phyloP scores from a whole-genome alignment of 176 grass and related monocot species.

The Alloteropsis semialata region DNA sequence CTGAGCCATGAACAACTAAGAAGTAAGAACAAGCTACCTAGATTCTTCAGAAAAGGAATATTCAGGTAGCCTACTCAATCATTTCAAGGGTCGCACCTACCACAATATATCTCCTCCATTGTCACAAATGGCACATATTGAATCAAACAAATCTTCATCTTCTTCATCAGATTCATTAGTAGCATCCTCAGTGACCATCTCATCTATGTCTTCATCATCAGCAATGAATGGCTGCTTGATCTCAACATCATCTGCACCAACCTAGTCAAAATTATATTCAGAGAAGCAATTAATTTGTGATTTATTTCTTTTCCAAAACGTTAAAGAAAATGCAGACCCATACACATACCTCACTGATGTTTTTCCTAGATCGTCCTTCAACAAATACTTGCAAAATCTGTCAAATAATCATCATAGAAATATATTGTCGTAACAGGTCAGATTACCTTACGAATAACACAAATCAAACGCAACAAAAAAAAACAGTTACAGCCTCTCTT shows the following conservation, averaged over 20 bases:
- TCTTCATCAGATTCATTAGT: slow-evolving; percentile 73
- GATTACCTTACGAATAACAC: background rate
- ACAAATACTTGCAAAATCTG: slow-evolving; percentile 37
- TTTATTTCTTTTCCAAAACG: slow-evolving; percentile 1
- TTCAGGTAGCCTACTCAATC: slow-evolving; percentile 12
- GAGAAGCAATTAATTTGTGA: slow-evolving; percentile 15
- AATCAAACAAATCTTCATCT: slow-evolving; percentile 73
- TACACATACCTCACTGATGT: slow-evolving; percentile 28
- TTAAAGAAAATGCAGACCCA: slow-evolving; percentile 6
- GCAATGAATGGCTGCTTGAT: slow-evolving; percentile 67
- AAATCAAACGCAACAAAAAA: slow-evolving; percentile 5
- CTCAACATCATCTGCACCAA: slow-evolving; percentile 38
- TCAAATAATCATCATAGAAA: slow-evolving; percentile 26
- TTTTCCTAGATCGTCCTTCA: slow-evolving; percentile 25
- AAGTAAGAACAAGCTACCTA: background rate
- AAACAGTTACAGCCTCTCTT: background rate
- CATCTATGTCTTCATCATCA: slow-evolving; percentile 52
- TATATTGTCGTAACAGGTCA: slow-evolving; percentile 23
- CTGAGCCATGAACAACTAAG: slow-evolving; percentile 4
- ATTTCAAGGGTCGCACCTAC: slow-evolving; percentile 33
- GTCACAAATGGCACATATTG: slow-evolving; percentile 84
- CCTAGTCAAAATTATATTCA: slow-evolving; percentile 40
- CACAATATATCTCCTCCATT: slow-evolving; percentile 80
- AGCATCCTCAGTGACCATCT: slow-evolving; percentile 29
- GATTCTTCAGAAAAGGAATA: background rate